phyloP scores from a whole-genome alignment of 2,329 filamentous ascomycete genomes.

The Microdochium bolleyi region DNA sequence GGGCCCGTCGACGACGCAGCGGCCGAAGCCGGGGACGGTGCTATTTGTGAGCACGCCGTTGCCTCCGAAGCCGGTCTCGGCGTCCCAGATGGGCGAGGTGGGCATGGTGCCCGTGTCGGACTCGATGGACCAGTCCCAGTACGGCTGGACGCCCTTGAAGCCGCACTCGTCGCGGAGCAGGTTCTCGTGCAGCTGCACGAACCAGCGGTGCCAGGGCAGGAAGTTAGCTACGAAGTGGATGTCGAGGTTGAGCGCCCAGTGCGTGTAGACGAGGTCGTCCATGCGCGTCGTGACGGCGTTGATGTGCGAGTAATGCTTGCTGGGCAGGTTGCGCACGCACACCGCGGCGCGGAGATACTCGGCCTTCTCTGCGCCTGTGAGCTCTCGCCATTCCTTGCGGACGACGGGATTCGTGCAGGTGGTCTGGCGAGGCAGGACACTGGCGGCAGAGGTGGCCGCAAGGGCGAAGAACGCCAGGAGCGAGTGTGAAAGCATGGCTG shows the following conservation, averaged over 20 bases:
- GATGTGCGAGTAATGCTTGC: neutral
- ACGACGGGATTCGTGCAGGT: neutral
- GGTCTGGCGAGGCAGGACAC: neutral
- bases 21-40: constrained; percentile 3
- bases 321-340: neutral
- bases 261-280: neutral
- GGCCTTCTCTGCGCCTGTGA: neutral
- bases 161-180: constrained; percentile 18
- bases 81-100: neutral
- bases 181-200: constrained; percentile 15
- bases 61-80: neutral
- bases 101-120: constrained; percentile 13
- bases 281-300: neutral
- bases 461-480: neutral
- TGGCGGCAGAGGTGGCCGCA: neutral
- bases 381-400: neutral
- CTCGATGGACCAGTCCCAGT: constrained; percentile 5
- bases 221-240: constrained; percentile 8
- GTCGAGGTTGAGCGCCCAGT: neutral
- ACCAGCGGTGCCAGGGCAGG: constrained; percentile 19
- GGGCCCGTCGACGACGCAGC: constrained; percentile 12
- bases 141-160: constrained; percentile 15
- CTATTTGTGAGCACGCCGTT: neutral
- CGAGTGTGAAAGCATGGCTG: neutral
- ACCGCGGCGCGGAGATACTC: neutral